Evolutionary conservation across 495 filamentous ascomycete species (phyloP).

Genomic region (Peziza echinospora): DNA sequence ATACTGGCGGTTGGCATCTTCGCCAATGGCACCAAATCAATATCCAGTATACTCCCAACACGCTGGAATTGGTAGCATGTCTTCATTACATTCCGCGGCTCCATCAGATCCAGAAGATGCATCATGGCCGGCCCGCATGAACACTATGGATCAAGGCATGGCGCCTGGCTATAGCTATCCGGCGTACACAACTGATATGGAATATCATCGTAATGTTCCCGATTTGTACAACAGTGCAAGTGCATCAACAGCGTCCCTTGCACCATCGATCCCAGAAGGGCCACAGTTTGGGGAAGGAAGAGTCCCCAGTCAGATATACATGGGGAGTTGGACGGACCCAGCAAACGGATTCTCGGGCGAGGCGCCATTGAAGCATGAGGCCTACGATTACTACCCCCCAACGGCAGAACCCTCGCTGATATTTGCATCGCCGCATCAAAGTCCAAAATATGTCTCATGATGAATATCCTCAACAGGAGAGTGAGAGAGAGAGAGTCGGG

Average conservation of each 20-base stretch:
- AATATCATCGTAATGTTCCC: constrained; percentile 6
- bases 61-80: background rate
- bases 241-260: constrained; percentile 16
- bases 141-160: constrained; percentile 16
- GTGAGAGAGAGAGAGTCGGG: too few species aligned
- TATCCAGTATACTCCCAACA: background rate
- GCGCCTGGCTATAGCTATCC: constrained; percentile 9
- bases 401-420: constrained; percentile 3
- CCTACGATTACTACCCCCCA: background rate
- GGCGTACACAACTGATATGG: constrained; percentile 14
- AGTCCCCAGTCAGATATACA: constrained; percentile 6
- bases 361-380: background rate
- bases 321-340: constrained; percentile 12
- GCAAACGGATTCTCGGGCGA: background rate
- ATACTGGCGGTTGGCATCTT: background rate
- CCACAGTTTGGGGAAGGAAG: constrained; percentile 12
- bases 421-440: constrained; percentile 8
- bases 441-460: constrained; percentile 1
- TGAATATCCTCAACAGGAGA: too few species aligned
- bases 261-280: constrained; percentile 16
- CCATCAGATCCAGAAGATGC: constrained; percentile 11
- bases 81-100: background rate
- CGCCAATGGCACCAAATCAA: background rate
- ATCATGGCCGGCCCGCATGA: constrained; percentile 15
- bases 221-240: constrained; percentile 14